phyloP scores from a whole-genome alignment of 2,329 filamentous ascomycete species.

The Diaporthe nobilis region DNA sequence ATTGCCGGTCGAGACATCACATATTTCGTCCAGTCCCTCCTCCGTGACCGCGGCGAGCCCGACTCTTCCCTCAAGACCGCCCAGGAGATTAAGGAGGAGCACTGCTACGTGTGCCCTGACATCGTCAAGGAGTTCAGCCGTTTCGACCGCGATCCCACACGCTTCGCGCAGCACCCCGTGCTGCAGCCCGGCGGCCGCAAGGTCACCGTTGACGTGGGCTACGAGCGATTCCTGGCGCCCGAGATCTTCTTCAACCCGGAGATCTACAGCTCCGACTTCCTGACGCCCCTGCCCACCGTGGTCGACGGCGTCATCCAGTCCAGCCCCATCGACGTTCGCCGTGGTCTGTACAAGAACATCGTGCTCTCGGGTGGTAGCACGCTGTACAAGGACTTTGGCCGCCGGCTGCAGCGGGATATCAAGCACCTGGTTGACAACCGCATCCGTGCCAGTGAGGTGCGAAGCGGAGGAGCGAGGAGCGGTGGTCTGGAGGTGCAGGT shows the following conservation, averaged over 20 bases:
- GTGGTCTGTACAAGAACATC: constrained; percentile 99
- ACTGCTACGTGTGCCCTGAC: constrained; percentile 98
- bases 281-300: constrained; percentile 93
- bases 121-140: constrained; percentile 98
- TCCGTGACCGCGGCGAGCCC: constrained; percentile 95
- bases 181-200: constrained; percentile 87
- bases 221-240: constrained; percentile 96
- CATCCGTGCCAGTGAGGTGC: constrained; percentile 91
- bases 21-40: constrained; percentile 96
- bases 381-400: constrained; percentile 98
- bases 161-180: constrained; percentile 92
- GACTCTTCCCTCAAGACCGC: constrained; percentile 98
- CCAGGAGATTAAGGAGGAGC: constrained; percentile 98
- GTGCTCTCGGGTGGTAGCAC: constrained; percentile 97
- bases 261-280: constrained; percentile 98
- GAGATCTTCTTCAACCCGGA: constrained; percentile 99
- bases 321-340: constrained; percentile 95
- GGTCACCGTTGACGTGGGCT: constrained; percentile 91
- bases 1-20: constrained; percentile 98
- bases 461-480: constrained; percentile 91
- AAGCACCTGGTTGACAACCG: constrained; percentile 94
- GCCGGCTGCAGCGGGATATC: constrained; percentile 96
- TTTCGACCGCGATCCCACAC: constrained; percentile 92
- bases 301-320: constrained; percentile 98
- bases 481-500: constrained; percentile 97